Conservation (phyloP, 345 rosid genomes). For the Stellera chamaejasme region DNA sequence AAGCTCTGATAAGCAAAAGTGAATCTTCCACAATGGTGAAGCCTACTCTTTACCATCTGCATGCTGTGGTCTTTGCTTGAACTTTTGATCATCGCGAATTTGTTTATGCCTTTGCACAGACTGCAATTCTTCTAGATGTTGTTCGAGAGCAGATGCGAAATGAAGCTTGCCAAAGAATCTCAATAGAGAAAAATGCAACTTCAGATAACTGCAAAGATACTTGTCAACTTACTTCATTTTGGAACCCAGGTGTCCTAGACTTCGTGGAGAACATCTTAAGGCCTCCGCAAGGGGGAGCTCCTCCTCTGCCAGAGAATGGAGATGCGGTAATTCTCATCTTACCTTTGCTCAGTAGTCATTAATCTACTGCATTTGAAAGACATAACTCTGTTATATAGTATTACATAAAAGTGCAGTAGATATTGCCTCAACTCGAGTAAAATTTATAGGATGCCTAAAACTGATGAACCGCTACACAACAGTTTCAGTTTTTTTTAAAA, state of each 20-base stretch:
- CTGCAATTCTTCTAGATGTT: conserved; percentile 74
- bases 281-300: conserved; percentile 83
- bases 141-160: conserved; percentile 42
- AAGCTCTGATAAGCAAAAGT: conserved; percentile 47
- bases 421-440: no score
- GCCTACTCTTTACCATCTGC: conserved; percentile 8
- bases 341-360: conserved; percentile 1
- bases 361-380: not conserved
- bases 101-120: conserved; percentile 28
- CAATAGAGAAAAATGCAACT: conserved; percentile 10
- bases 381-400: not conserved
- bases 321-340: conserved; percentile 48
- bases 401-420: no score
- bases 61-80: not conserved
- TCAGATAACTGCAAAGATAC: conserved; percentile 19
- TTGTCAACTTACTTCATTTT: conserved; percentile 17
- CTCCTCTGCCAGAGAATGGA: conserved; percentile 62
- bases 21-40: conserved; percentile 84
- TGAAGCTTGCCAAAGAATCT: conserved; percentile 25
- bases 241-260: conserved; percentile 48
- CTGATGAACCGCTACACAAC: not conserved
- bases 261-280: conserved; percentile 63
- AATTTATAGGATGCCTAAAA: not conserved
- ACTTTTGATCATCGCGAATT: conserved; percentile 7
- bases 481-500: no score